phyloP scores from a whole-genome alignment of 306 rosid species.

The Ammopiptanthus mongolicus region DNA sequence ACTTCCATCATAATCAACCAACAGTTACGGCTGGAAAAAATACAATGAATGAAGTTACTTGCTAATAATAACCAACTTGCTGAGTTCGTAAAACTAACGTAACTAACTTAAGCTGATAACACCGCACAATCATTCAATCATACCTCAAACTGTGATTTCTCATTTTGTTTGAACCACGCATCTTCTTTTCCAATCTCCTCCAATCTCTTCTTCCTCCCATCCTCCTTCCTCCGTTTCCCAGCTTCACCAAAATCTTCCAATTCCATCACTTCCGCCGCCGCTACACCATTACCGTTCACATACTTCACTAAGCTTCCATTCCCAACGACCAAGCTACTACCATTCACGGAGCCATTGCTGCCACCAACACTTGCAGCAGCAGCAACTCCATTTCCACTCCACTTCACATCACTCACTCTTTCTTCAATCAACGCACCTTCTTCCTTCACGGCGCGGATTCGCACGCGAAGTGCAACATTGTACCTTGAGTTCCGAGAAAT shows the following conservation, averaged over 20 bases:
- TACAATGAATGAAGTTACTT: background rate
- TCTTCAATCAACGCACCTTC: slow-evolving; percentile 54
- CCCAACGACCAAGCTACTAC: slow-evolving; percentile 20
- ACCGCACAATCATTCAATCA: background rate
- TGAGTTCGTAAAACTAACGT: background rate
- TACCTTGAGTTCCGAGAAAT: slow-evolving; percentile 11
- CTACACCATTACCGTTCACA: slow-evolving; percentile 61
- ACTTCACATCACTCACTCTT: slow-evolving; percentile 43
- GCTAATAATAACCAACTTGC: background rate
- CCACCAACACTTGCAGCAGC: slow-evolving; percentile 15
- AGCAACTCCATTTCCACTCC: slow-evolving; percentile 69
- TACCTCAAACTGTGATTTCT: slow-evolving; percentile 50
- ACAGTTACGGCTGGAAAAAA: background rate
- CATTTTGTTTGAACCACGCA: slow-evolving; percentile 75
- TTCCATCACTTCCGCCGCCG: slow-evolving; percentile 16
- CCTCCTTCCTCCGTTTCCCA: slow-evolving; percentile 44
- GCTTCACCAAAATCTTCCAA: slow-evolving; percentile 32
- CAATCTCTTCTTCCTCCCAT: slow-evolving; percentile 80
- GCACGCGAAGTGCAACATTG: slow-evolving; percentile 25
- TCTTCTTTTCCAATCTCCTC: slow-evolving; percentile 98
- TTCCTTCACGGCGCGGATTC: slow-evolving; percentile 51
- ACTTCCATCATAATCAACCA: too few species aligned
- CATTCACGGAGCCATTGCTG: slow-evolving; percentile 44
- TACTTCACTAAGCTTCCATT: slow-evolving; percentile 69
- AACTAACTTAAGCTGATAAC: too few species aligned